Conservation (phyloP, 352 stramenopile genomes). For the Phytophthora pluvialis region DNA sequence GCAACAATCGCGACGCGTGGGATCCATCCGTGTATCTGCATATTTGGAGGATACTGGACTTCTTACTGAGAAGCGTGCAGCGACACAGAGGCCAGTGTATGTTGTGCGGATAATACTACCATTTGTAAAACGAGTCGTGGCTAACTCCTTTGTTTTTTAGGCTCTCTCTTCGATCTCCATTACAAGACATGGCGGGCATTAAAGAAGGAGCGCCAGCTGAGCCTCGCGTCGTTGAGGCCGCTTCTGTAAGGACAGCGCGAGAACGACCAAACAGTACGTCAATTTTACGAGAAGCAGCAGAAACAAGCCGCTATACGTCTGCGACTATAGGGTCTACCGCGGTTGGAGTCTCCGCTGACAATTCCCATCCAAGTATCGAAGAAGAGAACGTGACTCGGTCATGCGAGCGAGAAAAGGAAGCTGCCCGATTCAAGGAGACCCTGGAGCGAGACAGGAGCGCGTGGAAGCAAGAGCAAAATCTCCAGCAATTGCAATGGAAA, state of each 20-base stretch:
- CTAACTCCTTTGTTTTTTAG: conserved; percentile 6
- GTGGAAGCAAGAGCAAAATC: conserved; percentile 59
- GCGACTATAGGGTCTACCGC: conserved; percentile 1
- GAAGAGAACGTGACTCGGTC: not conserved
- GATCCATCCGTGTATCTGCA: conserved; percentile 41
- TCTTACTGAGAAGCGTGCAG: conserved; percentile 2
- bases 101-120: not conserved
- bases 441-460: conserved; percentile 44
- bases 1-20: conserved; percentile 24
- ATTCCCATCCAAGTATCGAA: conserved; percentile 1
- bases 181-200: conserved; percentile 15
- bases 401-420: conserved; percentile 25
- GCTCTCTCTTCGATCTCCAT: conserved; percentile 5
- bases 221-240: not conserved
- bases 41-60: conserved; percentile 48
- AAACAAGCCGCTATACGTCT: conserved; percentile 8
- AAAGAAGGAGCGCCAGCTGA: not conserved
- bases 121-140: not conserved
- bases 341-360: not conserved
- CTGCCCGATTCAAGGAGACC: conserved; percentile 37
- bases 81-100: conserved; percentile 5
- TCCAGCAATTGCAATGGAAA: conserved; percentile 63
- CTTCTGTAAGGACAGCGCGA: not conserved
- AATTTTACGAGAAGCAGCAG: conserved; percentile 23
- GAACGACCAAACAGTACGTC: conserved; percentile 15